phyloP scores from a whole-genome alignment of 345 rosid genomes.

The Capsella bursapastoris region DNA sequence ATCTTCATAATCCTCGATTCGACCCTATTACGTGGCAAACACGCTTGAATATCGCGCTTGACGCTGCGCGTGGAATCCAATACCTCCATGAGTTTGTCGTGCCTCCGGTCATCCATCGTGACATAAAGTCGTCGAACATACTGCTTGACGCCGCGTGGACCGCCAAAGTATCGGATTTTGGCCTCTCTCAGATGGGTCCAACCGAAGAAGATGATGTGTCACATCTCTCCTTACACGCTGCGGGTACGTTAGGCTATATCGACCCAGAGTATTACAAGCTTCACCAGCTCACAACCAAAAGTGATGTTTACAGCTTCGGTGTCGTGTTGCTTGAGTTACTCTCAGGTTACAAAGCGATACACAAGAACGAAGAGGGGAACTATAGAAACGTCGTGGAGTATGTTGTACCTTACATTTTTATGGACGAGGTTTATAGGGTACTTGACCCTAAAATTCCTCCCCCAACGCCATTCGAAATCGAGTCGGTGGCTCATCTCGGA shows the following conservation, averaged over 20 bases:
- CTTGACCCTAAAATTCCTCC: conserved; percentile 68
- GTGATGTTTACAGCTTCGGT: conserved; percentile 83
- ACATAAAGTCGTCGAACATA: conserved; percentile 83
- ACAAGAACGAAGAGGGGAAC: conserved; percentile 53
- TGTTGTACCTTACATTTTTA: conserved; percentile 60
- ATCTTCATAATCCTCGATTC: conserved; percentile 56
- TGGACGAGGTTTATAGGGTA: conserved; percentile 69
- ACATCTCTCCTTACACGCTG: conserved; percentile 65
- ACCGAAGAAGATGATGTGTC: conserved; percentile 51
- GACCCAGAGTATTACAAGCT: conserved; percentile 84
- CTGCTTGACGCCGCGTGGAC: conserved; percentile 58
- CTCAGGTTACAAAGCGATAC: conserved; percentile 71
- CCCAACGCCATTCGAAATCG: conserved; percentile 77
- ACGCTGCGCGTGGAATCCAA: conserved; percentile 75
- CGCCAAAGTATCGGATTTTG: conserved; percentile 81
- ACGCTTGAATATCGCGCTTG: conserved; percentile 65
- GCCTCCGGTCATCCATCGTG: conserved; percentile 81
- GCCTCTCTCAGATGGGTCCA: conserved; percentile 73
- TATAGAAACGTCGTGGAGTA: conserved; percentile 71
- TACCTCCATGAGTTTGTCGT: conserved; percentile 71
- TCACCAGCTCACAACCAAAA: conserved; percentile 64
- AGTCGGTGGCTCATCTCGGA: conserved; percentile 64
- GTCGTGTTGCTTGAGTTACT: conserved; percentile 67
- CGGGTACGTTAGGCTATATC: conserved; percentile 82
- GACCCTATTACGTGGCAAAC: conserved; percentile 68